Conservation (phyloP, 352 stramenopile genomes). For the Phytophthora macrochlamydospora region DNA sequence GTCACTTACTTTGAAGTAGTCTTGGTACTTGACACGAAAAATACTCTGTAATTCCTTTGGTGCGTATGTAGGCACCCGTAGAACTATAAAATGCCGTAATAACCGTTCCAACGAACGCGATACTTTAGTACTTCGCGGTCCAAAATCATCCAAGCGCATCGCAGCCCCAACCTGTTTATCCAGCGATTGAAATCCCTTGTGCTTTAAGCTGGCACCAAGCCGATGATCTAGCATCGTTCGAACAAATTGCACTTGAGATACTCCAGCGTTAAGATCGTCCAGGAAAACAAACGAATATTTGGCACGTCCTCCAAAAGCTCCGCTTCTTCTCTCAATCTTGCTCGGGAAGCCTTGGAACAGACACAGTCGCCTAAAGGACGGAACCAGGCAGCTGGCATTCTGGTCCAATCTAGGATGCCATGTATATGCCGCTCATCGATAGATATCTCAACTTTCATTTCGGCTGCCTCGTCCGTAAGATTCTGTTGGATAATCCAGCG, state of each 20-base stretch:
- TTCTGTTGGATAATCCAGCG: conserved; percentile 45
- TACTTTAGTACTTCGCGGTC: background rate
- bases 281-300: conserved; percentile 55
- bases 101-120: conserved; percentile 25
- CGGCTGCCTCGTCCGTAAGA: conserved; percentile 33
- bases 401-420: conserved; percentile 54
- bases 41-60: conserved; percentile 53
- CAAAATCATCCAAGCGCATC: conserved; percentile 30
- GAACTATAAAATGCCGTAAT: conserved; percentile 55
- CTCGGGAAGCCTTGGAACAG: conserved; percentile 12
- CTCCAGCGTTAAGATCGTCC: conserved; percentile 47
- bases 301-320: conserved; percentile 32
- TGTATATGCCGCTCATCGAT: conserved; percentile 45
- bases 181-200: conserved; percentile 28
- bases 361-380: conserved; percentile 7
- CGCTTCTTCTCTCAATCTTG: conserved; percentile 40
- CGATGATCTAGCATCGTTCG: conserved; percentile 56
- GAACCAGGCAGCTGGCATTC: conserved; percentile 54
- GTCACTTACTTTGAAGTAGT: conserved; percentile 24
- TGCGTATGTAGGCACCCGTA: conserved; percentile 47
- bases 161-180: conserved; percentile 46
- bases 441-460: conserved; percentile 55
- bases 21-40: conserved; percentile 51
- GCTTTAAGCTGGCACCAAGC: conserved; percentile 39
- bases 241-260: conserved; percentile 43